Base-by-base conservation (phyloP, 139 green algal species). In the Coccomyxa sp. region DNA sequence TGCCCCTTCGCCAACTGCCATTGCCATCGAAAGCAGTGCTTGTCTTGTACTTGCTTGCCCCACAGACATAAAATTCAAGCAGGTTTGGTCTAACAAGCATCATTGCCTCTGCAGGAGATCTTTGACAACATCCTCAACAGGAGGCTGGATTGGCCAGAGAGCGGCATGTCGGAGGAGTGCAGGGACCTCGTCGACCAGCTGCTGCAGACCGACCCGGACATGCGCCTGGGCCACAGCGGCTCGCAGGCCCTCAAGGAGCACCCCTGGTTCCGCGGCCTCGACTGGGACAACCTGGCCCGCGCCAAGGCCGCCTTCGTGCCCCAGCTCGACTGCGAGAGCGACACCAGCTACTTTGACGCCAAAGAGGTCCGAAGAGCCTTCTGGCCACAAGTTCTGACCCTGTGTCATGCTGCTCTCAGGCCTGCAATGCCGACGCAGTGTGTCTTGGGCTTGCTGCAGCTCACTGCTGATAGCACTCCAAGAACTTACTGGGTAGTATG, bases 41-140 rank as follows among this genome's bases (percentile, higher is more conserved):
- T n/a, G n/a, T n/a, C n/a, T n/a, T n/a, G n/a, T n/a, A n/a, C n/a
- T n/a, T n/a, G n/a, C n/a, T n/a, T n/a, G n/a, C n/a, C n/a, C n/a
- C n/a, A n/a, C n/a, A n/a, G n/a, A n/a, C n/a, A n/a, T n/a, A n/a
- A n/a, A n/a, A n/a, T n/a, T n/a, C n/a, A n/a, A n/a, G n/a, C n/a
- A n/a, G n/a, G n/a, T n/a, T n/a, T n/a, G n/a, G n/a, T n/a, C n/a
- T n/a, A n/a, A n/a, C n/a, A n/a, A 29, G 44, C 16, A 16, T 58
- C 44, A 58, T 29, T 29, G 14, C 2, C n/a, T 10, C 29, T 73
- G 37, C 55, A 84, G 81, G 86, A 90, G 58, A 98, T 98, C 33
- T 98, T 98, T 80, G 88, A 97, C 36, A 97, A 97, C 83, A 95
- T 98, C 76, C 85, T 98, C 33, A 90, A 97, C 69, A 80, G 89